A percentile compares a stretch with the other conserved stretches of the same genome.
These are phyloP conservation scores for Spizellomyces punctatus DNA, from an alignment of 192 early-diverging fungal genomes.

Conservation along the genomic window DNA sequence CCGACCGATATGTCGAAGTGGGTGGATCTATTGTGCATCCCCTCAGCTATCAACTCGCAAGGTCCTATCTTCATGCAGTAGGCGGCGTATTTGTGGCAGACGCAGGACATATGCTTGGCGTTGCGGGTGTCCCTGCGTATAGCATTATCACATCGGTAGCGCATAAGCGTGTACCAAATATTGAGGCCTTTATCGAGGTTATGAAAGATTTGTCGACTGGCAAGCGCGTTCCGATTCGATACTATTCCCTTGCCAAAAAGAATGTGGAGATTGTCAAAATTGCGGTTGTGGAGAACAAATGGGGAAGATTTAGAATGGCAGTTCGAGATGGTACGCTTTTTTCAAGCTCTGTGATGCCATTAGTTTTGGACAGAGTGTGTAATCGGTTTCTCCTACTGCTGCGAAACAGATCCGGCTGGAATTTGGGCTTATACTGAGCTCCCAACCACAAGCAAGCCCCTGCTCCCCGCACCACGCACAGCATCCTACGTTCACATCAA, in stretches of 20 bases:
- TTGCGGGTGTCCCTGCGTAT: conserved; percentile 37
- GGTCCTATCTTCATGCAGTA: conserved; percentile 36
- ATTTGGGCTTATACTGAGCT: conserved; percentile 73
- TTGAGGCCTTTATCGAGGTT: conserved; percentile 78
- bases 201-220: conserved; percentile 41
- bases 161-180: conserved; percentile 58
- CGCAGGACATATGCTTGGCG: conserved; percentile 43
- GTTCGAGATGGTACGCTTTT: conserved; percentile 26
- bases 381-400: neutral
- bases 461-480: conserved; percentile 62
- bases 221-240: conserved; percentile 34
- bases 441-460: conserved; percentile 52
- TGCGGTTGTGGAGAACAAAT: conserved; percentile 36
- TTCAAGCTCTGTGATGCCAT: neutral
- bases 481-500: conserved; percentile 59
- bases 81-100: conserved; percentile 42
- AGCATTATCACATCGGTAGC: conserved; percentile 36
- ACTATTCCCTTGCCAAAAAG: conserved; percentile 37
- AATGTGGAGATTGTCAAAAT: conserved; percentile 43
- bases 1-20: conserved; percentile 79
- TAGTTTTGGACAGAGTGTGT: neutral
- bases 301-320: conserved; percentile 38
- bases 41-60: conserved; percentile 47
- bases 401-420: conserved; percentile 56
- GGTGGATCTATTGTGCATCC: conserved; percentile 69